Conservation (phyloP, 345 rosid species). For the Durio zibethinus region DNA sequence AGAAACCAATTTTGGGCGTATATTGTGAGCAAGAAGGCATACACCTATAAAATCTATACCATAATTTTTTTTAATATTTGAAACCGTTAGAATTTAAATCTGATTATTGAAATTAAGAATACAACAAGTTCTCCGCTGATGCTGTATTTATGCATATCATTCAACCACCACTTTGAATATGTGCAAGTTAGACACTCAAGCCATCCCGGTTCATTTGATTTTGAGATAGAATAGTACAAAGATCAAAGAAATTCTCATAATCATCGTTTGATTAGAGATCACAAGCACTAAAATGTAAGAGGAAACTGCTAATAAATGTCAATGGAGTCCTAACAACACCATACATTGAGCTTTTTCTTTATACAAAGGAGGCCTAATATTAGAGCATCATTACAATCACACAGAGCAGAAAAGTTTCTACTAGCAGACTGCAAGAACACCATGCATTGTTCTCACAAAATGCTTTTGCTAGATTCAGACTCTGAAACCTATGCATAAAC, state of each 20-base stretch:
- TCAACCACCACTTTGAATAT: background rate
- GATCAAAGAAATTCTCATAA: background rate
- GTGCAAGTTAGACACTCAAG: background rate
- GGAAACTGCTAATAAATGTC: background rate
- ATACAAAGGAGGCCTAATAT: background rate
- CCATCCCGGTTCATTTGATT: background rate
- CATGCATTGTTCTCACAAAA: background rate
- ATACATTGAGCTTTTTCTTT: background rate
- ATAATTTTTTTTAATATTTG: no score
- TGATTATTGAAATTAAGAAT: no score
- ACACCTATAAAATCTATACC: background rate
- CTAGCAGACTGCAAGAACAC: background rate
- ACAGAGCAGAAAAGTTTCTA: background rate
- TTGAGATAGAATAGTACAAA: background rate
- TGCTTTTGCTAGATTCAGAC: background rate
- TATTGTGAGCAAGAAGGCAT: slow-evolving; percentile 63
- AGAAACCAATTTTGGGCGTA: slow-evolving; percentile 82
- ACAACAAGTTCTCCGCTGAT: background rate
- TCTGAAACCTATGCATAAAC: background rate
- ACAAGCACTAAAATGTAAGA: background rate
- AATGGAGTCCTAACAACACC: background rate
- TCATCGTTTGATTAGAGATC: background rate
- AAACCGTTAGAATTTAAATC: no score
- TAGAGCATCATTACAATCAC: background rate
- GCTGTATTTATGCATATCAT: background rate